Conservation (phyloP, 2,329 filamentous ascomycete species). For the Fusarium humuli region DNA sequence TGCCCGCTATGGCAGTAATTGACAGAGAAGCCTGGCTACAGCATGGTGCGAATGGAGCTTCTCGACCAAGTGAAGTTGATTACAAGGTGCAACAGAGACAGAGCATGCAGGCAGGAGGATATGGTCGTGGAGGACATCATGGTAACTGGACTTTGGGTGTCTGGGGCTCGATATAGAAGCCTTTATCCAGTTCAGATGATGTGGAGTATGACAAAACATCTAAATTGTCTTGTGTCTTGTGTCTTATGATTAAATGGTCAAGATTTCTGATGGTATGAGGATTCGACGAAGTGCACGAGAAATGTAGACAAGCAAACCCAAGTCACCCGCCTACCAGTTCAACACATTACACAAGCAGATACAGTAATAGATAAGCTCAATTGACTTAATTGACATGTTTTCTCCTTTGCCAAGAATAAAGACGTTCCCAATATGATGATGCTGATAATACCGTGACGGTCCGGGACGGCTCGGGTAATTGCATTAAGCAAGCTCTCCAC, state of each 20-base stretch:
- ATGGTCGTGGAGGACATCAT: conserved; percentile 56
- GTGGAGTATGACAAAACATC: conserved; percentile 1
- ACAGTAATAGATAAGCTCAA: not conserved
- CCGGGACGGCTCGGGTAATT: conserved; percentile 47
- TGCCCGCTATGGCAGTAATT: conserved; percentile 75
- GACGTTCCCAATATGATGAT: conserved; percentile 11
- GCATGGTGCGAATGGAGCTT: conserved; percentile 73
- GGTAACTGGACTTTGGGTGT: conserved; percentile 71
- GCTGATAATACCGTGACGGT: conserved; percentile 22
- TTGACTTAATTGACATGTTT: conserved; percentile 5
- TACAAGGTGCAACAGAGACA: conserved; percentile 69
- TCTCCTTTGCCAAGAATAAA: conserved; percentile 6
- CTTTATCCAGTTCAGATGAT: not conserved
- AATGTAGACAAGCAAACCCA: not conserved
- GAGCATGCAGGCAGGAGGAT: conserved; percentile 69
- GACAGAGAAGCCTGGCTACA: conserved; percentile 78
- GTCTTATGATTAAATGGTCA: not conserved
- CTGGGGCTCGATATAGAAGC: conserved; percentile 65
- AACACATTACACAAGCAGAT: not conserved
- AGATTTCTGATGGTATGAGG: not conserved
- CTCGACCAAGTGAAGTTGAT: conserved; percentile 69
- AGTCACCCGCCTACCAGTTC: conserved; percentile 31
- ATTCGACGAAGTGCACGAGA: not conserved
- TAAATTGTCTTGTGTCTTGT: not conserved
- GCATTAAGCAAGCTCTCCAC: conserved; percentile 44